Evolutionary conservation across 345 rosid species (phyloP), one percentile per base, ranked within the genome.

Genomic region (Eucalyptus cloeziana): DNA sequence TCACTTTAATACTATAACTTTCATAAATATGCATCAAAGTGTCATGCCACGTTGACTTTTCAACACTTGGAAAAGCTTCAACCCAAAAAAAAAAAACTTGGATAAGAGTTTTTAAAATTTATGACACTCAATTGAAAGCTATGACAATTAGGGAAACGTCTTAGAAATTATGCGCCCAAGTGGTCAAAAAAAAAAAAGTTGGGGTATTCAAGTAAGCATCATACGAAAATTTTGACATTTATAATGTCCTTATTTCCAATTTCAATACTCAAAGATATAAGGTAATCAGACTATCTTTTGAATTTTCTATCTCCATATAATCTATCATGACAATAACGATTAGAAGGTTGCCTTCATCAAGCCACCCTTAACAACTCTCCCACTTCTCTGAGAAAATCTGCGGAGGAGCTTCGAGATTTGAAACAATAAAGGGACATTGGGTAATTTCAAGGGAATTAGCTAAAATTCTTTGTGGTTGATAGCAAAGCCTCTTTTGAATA

Each of bases 161-260:
- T 10, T 4, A 56, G 30, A 56, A 56, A 56, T 56, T 56, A 56
- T 56, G 1, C 0, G 1, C 62, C 9, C 13, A 24, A 0, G 30
- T 60, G 30, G 13, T 56, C 1, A 8, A 10, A 10, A 56, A 54
- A 8, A 43, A 17, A 56, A 24, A 56, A 1, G 0, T 56, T 1
- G 1, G 2, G 1, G 62, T 19, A 56, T 19, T 24, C 62, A 56
- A 56, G 6, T 56, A 19, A 56, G 62, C 3, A 0, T 24, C 13
- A 9, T 9, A 56, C 30, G 3, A 10, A 56, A 56, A 25, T 24
- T 56, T 2, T 56, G 3, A 56, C 0, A 56, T 56, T 56, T 24
- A 10, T 56, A 19, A 24, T 56, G 13, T 56, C 1, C 6, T 10
- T 56, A 52, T 52, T 19, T 52, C 25, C 25, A 52, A 52, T 19